Conservation (phyloP, 768 basidiomycete genomes). For the Lactarius trivialis region DNA sequence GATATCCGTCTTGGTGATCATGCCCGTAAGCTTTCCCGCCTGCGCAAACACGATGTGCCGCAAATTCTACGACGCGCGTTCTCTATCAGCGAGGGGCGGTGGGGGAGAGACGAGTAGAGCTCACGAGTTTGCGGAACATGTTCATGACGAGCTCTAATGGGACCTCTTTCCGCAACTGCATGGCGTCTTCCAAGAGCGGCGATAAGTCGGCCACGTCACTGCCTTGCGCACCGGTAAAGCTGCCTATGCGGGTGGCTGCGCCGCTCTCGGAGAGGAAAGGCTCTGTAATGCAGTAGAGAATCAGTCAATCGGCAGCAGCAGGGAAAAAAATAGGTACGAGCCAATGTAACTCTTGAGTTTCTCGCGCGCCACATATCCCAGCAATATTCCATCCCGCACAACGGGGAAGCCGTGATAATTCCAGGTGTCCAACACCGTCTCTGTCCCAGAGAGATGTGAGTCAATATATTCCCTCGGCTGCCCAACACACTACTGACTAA, state of each 20-base stretch:
- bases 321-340: constrained; percentile 6
- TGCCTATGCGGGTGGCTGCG: constrained; percentile 6
- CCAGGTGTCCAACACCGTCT: constrained; percentile 37
- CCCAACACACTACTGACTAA: constrained; percentile 32
- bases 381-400: constrained; percentile 40
- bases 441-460: constrained; percentile 27
- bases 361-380: constrained; percentile 61
- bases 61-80: constrained; percentile 45
- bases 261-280: constrained; percentile 8
- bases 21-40: constrained; percentile 50
- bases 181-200: constrained; percentile 37
- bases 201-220: constrained; percentile 29
- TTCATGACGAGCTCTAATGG: constrained; percentile 65
- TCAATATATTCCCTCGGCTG: not conserved
- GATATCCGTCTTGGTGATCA: constrained; percentile 65
- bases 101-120: not conserved
- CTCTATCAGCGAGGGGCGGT: constrained; percentile 9
- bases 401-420: constrained; percentile 63
- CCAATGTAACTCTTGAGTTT: constrained; percentile 39
- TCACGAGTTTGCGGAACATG: constrained; percentile 68
- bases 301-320: not conserved
- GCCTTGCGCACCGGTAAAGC: not conserved
- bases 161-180: constrained; percentile 61
- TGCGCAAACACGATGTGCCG: constrained; percentile 63
- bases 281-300: constrained; percentile 7